phyloP scores from a whole-genome alignment of 306 rosid genomes.

The Cucurbita argyrosperma region DNA sequence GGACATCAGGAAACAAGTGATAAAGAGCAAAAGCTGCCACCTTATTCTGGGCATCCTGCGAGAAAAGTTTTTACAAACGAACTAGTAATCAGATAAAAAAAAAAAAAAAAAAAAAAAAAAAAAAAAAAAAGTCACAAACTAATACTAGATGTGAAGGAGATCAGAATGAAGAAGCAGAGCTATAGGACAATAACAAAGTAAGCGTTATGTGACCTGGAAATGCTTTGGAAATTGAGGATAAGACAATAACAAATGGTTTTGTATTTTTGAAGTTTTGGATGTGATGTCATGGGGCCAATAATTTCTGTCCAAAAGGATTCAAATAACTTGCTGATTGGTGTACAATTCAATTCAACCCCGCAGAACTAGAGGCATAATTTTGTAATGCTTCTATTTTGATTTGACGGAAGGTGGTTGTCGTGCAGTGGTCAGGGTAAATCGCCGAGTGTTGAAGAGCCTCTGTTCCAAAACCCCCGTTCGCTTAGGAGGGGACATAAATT shows the following conservation, averaged over 20 bases:
- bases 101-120: background rate
- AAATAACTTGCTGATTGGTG: too few relatives aligned
- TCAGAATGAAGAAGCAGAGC: background rate
- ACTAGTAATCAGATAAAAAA: background rate
- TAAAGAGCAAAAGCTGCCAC: constrained; percentile 89
- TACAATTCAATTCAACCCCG: too few relatives aligned
- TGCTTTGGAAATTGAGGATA: background rate
- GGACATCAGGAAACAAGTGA: constrained; percentile 70
- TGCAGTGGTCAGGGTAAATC: too few relatives aligned
- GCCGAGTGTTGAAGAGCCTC: too few relatives aligned
- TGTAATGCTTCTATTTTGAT: too few relatives aligned
- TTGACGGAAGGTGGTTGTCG: too few relatives aligned
- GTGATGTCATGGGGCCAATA: too few relatives aligned
- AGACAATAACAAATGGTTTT: background rate
- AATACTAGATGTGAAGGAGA: background rate
- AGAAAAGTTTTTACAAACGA: constrained; percentile 1
- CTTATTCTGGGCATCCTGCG: constrained; percentile 82
- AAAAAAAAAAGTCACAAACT: background rate
- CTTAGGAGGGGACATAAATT: too few relatives aligned
- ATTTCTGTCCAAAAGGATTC: too few relatives aligned
- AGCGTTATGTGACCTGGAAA: background rate
- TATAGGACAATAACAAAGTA: background rate
- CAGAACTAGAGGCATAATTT: too few relatives aligned
- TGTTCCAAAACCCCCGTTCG: too few relatives aligned
- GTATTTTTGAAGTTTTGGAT: too few relatives aligned